These are phyloP conservation scores for Crataegus laevigata DNA, from an alignment of 306 rosid species.

Conservation along the genomic window DNA sequence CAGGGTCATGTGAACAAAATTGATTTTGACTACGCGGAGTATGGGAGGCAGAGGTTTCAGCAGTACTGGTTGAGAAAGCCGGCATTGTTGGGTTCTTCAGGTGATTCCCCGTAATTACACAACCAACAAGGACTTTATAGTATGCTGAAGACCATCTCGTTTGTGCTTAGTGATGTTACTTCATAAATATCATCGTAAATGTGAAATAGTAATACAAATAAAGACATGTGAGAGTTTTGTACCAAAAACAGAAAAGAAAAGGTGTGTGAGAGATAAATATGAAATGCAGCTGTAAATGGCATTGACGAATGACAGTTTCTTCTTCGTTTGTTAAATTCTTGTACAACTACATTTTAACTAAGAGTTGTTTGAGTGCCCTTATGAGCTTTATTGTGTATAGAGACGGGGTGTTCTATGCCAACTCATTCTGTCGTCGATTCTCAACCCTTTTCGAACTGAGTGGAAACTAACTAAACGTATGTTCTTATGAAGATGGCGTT, in stretches of 20 bases:
- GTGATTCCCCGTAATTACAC: neutral
- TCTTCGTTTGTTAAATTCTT: neutral
- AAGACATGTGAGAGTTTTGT: neutral
- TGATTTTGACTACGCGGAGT: slow-evolving; percentile 81
- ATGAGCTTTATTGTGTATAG: neutral
- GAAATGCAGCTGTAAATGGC: neutral
- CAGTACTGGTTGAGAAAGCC: slow-evolving; percentile 61
- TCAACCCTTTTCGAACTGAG: neutral
- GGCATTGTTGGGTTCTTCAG: slow-evolving; percentile 33
- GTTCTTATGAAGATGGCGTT: no score
- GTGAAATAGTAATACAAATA: neutral
- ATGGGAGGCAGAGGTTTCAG: slow-evolving; percentile 75
- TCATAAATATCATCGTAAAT: neutral
- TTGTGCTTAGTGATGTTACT: neutral
- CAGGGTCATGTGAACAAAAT: slow-evolving; percentile 77
- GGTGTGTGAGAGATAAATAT: neutral
- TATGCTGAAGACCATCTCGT: neutral
- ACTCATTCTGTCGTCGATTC: neutral
- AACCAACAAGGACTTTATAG: neutral
- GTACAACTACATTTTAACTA: neutral
- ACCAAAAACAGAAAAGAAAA: neutral
- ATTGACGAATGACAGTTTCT: neutral
- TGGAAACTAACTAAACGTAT: no score
- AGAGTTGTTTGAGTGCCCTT: neutral
- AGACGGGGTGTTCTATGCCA: neutral